Percentiles rank a stretch among this genome's conserved stretches.
Evolutionary conservation across 306 rosid species (phyloP).

Genomic region (Quercus wislizeni): DNA sequence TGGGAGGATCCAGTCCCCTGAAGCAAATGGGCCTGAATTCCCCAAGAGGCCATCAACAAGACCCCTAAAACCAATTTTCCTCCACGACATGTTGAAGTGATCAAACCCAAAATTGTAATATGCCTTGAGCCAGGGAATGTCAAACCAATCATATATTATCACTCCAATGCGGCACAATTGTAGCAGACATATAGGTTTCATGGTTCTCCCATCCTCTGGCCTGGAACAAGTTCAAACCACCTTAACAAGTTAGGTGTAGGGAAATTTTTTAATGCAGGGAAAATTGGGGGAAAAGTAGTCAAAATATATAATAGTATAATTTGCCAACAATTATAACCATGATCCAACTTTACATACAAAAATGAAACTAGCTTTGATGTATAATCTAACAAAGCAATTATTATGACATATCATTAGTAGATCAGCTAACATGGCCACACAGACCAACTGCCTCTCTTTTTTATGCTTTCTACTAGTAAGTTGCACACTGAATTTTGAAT

Average conservation of each 20-base stretch:
- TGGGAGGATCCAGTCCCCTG: conserved; percentile 96
- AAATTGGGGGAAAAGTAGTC: neutral
- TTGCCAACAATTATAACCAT: neutral
- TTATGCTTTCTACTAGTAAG: too few species aligned
- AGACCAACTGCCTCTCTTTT: neutral
- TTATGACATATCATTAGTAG: neutral
- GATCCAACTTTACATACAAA: neutral
- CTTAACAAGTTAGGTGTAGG: conserved; percentile 23
- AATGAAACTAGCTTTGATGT: neutral
- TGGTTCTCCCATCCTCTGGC: conserved; percentile 79
- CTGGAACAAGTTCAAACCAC: conserved; percentile 41
- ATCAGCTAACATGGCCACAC: neutral
- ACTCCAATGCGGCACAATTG: conserved; percentile 86
- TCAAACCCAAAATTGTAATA: conserved; percentile 95
- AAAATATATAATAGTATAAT: neutral
- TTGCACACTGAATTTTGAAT: too few species aligned
- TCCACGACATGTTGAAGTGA: conserved; percentile 87
- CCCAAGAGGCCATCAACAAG: conserved; percentile 77
- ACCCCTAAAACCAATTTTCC: conserved; percentile 73
- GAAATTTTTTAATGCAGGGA: neutral
- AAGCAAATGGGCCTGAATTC: conserved; percentile 80
- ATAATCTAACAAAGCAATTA: neutral
- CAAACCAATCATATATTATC: conserved; percentile 87
- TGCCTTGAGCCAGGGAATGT: conserved; percentile 76
- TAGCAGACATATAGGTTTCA: conserved; percentile 78